phyloP scores from a whole-genome alignment of 306 rosid genomes.

The Citrullus colocynthis region DNA sequence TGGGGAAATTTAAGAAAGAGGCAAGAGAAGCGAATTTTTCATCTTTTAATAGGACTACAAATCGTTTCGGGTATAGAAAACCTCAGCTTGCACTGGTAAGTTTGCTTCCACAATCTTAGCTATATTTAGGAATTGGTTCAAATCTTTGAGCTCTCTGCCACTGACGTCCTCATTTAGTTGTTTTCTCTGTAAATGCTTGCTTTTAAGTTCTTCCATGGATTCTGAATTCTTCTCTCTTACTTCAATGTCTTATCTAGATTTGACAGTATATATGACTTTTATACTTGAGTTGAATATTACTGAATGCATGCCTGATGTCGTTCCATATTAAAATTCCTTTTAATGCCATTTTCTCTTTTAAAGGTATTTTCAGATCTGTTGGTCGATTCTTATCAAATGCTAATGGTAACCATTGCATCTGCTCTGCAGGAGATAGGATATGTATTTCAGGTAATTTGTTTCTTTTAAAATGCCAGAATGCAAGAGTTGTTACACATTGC shows the following conservation, averaged over 20 bases:
- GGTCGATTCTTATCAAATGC: conserved; percentile 69
- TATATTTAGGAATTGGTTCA: not conserved
- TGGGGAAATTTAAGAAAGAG: conserved; percentile 45
- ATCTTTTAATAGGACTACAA: conserved; percentile 27
- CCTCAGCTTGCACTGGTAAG: conserved; percentile 90
- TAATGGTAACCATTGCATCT: conserved; percentile 66
- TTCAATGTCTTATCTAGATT: not conserved
- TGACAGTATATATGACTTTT: not conserved
- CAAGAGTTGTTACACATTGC: not conserved
- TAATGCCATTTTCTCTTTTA: conserved; percentile 3
- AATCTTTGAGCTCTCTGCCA: not conserved
- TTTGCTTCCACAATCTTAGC: conserved; percentile 1
- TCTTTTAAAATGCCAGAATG: not conserved
- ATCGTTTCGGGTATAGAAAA: conserved; percentile 55
- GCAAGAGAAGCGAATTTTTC: conserved; percentile 22
- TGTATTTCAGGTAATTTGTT: conserved; percentile 41
- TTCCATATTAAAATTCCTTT: not conserved
- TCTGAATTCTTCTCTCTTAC: not conserved
- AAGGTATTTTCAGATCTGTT: conserved; percentile 77
- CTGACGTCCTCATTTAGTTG: not conserved
- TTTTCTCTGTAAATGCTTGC: not conserved
- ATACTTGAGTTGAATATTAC: not conserved
- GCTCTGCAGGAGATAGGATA: conserved; percentile 81
- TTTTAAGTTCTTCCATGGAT: not conserved
- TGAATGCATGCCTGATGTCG: not conserved